Conservation (phyloP, 495 filamentous ascomycete species). For the Xylaria palmicola region DNA sequence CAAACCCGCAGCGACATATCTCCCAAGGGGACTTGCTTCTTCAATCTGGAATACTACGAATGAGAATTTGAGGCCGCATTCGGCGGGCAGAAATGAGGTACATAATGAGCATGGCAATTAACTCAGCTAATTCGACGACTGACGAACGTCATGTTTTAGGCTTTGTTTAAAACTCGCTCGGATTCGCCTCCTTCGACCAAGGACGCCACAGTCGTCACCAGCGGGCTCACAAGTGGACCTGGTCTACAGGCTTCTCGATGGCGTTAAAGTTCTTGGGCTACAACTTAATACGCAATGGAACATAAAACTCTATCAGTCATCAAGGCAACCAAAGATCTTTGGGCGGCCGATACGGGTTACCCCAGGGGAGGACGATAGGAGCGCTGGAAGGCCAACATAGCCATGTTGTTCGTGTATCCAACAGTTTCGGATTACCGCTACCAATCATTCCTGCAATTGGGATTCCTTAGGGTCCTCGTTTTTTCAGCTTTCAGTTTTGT, state of each 20-base stretch:
- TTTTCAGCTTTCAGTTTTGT: too few species aligned
- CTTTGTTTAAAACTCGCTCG: neutral
- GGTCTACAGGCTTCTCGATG: slow-evolving; percentile 23
- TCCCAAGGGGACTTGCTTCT: neutral
- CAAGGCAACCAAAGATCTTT: neutral
- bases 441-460: too few species aligned
- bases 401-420: too few species aligned
- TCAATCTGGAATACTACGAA: slow-evolving; percentile 14
- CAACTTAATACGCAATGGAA: neutral
- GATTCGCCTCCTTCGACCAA: neutral
- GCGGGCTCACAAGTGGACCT: slow-evolving; percentile 16
- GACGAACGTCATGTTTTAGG: neutral
- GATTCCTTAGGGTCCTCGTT: too few species aligned
- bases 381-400: too few species aligned
- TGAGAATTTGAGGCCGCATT: neutral
- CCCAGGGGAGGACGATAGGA: too few species aligned
- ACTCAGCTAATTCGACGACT: neutral
- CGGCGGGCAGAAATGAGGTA: neutral
- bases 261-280: neutral
- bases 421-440: neutral
- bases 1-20: neutral
- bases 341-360: too few species aligned
- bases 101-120: neutral
- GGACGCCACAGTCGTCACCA: slow-evolving; percentile 10
- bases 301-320: neutral